Evolutionary conservation across 2,329 filamentous ascomycete species (phyloP).

Genomic region (Trichophyton simii): DNA sequence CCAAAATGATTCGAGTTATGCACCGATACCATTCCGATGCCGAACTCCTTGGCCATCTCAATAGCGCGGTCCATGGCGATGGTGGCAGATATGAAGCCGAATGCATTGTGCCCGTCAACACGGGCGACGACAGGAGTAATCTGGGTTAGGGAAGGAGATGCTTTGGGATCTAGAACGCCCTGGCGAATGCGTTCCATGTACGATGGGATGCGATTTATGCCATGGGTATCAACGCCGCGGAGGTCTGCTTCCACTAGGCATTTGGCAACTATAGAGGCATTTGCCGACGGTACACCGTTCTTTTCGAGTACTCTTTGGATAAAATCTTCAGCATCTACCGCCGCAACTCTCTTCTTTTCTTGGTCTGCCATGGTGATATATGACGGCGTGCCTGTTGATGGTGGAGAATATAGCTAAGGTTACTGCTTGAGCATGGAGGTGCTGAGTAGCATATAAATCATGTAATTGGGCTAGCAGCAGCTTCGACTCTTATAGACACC

Average conservation of each 20-base stretch:
- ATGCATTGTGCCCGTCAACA: slow-evolving; percentile 56
- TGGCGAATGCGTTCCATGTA: slow-evolving; percentile 63
- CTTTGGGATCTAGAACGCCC: slow-evolving; percentile 52
- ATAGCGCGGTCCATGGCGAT: slow-evolving; percentile 56
- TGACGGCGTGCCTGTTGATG: no score
- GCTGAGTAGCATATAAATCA: not conserved
- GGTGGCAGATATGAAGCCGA: slow-evolving; percentile 61
- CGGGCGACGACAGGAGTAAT: slow-evolving; percentile 60
- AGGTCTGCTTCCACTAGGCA: slow-evolving; percentile 64
- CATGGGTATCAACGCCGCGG: slow-evolving; percentile 68
- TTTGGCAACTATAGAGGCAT: slow-evolving; percentile 52
- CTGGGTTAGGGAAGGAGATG: slow-evolving; percentile 46
- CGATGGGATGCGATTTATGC: slow-evolving; percentile 63
- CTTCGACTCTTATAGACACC: not conserved
- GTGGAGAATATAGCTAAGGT: no score
- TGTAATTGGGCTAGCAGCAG: not conserved
- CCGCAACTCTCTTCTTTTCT: slow-evolving; percentile 11
- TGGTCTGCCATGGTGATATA: not conserved
- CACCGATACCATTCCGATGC: slow-evolving; percentile 64
- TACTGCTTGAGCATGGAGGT: no score
- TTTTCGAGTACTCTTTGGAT: slow-evolving; percentile 44
- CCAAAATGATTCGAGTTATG: slow-evolving; percentile 73
- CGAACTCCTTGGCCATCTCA: slow-evolving; percentile 49
- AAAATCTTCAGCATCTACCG: slow-evolving; percentile 30
- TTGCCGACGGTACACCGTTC: slow-evolving; percentile 46